These are phyloP conservation scores for Sonneratia alba DNA, from an alignment of 345 rosid species.

Conservation along the genomic window DNA sequence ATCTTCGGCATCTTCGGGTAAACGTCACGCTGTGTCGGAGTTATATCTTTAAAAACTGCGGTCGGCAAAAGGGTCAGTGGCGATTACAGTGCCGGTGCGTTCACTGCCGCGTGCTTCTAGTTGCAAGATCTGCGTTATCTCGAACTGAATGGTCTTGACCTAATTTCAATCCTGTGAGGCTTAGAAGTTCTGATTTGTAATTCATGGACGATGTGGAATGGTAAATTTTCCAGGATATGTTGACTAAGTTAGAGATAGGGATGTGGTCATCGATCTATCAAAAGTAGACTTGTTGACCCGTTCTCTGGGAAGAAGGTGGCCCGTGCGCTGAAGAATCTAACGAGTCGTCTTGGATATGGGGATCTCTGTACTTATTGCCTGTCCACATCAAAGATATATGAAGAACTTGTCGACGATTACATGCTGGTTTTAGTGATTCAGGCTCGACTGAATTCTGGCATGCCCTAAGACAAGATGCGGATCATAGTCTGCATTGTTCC, in stretches of 20 bases:
- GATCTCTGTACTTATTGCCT: background rate
- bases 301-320: background rate
- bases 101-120: background rate
- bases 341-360: background rate
- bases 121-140: background rate
- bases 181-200: background rate
- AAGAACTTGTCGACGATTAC: background rate
- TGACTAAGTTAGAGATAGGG: background rate
- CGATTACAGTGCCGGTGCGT: no score
- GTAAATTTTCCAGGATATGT: background rate
- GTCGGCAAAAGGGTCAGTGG: background rate
- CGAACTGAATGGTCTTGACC: background rate
- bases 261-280: background rate
- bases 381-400: background rate
- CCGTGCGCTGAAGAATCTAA: background rate
- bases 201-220: background rate
- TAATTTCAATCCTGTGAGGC: background rate
- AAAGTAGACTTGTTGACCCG: background rate
- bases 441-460: background rate
- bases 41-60: background rate
- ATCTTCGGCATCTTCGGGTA: background rate
- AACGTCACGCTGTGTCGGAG: background rate
- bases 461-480: background rate
- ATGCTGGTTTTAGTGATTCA: background rate
- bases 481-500: background rate